These are phyloP conservation scores for Suillus subalutaceus DNA, from an alignment of 768 basidiomycete species.

Conservation along the genomic window DNA sequence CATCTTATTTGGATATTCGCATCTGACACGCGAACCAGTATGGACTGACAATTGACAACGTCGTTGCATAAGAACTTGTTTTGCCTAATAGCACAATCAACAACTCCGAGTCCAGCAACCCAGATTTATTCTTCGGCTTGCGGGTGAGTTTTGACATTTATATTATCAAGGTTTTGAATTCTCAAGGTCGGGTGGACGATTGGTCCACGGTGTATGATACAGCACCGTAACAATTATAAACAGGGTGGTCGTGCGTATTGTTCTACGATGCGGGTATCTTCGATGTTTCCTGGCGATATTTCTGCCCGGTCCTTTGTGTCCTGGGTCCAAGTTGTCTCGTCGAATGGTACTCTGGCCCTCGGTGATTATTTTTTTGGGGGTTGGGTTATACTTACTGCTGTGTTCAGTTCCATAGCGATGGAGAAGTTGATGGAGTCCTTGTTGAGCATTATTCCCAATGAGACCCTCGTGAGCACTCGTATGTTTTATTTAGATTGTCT, in stretches of 20 bases:
- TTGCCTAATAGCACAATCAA: slow-evolving; percentile 53
- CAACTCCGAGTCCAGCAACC: slow-evolving; percentile 25
- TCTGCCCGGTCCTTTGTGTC: neutral
- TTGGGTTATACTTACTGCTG: neutral
- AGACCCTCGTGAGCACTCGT: neutral
- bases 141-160: slow-evolving; percentile 33
- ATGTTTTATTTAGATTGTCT: neutral
- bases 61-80: slow-evolving; percentile 60
- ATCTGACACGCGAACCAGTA: slow-evolving; percentile 56
- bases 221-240: neutral
- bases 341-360: neutral
- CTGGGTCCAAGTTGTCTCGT: neutral
- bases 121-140: slow-evolving; percentile 47
- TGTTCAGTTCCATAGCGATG: too few relatives aligned
- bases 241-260: slow-evolving; percentile 51
- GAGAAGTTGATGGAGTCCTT: neutral
- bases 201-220: neutral
- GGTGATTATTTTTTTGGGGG: neutral
- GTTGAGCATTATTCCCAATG: neutral
- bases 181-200: slow-evolving; percentile 53
- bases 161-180: neutral
- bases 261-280: slow-evolving; percentile 56
- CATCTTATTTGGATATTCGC: slow-evolving; percentile 55
- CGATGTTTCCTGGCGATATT: slow-evolving; percentile 11
- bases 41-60: slow-evolving; percentile 58